Base-by-base conservation (phyloP, 805 yeast genomes). In the Torulaspora franciscae region DNA sequence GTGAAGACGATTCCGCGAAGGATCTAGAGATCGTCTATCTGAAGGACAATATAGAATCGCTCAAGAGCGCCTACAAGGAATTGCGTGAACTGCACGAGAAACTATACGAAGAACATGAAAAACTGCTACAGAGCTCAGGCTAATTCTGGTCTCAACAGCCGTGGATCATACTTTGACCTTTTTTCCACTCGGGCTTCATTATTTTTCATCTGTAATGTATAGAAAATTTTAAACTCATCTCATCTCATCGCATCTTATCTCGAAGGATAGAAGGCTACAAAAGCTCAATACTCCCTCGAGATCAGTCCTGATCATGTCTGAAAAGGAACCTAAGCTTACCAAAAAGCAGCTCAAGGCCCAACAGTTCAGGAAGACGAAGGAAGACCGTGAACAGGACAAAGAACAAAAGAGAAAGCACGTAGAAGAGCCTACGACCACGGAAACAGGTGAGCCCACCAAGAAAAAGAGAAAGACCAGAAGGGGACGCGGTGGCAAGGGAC, bases 401-500 rank as follows among this genome's bases (percentile, higher is more conserved):
- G 51, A 48, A 19, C 56, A 33, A 22, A 55, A 51, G 33, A 48
- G 50, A 24, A 57, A 62, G 47, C 62, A 56, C 28, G 62, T 60
- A 38, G 63, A 50, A 15, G 56, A 51, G 17, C 50, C 51, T 38
- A 54, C 38, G 25, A 48, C 52, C 6, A 51, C 53, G 29, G 42
- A 43, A 11, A 49, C 51, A 13, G 71, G 60, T 37, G 74, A 67
- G 36, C 66, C 64, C 10, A 71, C 67, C 5, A 73, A 71, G 56
- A 83, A 83, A 71, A 83, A 79, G 62, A 70, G 91, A 52, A 82
- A 84, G 63, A 81, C 90, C 2, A 76, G 91, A 68, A 73, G 86
- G 65, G 89, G 90, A 23, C 83, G 83, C 67, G 82, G 83, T 51
- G 85, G 85, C 15, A 80, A 74, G 62, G 82, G 80, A 9, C 71